Evolutionary conservation across 805 yeast species (phyloP), one percentile per base, ranked within the genome.

Genomic region (Cyberlindnera japonica): DNA sequence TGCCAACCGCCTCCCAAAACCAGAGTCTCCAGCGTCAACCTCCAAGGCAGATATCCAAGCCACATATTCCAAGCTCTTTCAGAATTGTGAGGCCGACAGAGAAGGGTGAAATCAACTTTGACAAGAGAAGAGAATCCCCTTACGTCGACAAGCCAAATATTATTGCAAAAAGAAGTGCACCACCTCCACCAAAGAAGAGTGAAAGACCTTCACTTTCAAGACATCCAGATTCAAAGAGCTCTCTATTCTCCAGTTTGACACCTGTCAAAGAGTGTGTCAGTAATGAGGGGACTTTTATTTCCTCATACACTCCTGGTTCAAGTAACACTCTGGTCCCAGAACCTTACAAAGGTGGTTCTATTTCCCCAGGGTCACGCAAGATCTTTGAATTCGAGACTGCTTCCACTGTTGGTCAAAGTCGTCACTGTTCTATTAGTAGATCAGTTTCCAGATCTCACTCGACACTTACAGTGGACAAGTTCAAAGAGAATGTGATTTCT

Each of bases 81-180:
- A 71, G 82, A 43, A 81, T 87, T 1, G 72, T 87, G 8, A 64
- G 90, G 23, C 72, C 71, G 9, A 74, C 77, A 18, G 77, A 74
- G n/a, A 76, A 74, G 12, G 67, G 74, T 24, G 95, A 84, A 53
- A 86, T 86, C 45, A 89, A 89, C 59, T 87, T 87, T 55, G 93
- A 87, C 52, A 78, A 83, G 50, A 69, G 88, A 37, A 64, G 95
- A 32, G 78, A 77, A 33, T 81, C 95, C 1, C 95, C 95, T 2
- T 84, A 75, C 53, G 78, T 67, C 15, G 57, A 64, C 15, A 64
- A 64, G 2, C 72, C 80, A 1, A 74, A 68, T 41, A 65, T 84
- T 17, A 77, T 83, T 9, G 93, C 95, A 0, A 74, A 71, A 43
- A 65, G 95, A 51, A 77, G 72, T 11, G 83, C 88, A 0, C 89